These are phyloP conservation scores for Platanthera guangdongensis DNA, from an alignment of 106 monocot species.

Conservation along the genomic window DNA sequence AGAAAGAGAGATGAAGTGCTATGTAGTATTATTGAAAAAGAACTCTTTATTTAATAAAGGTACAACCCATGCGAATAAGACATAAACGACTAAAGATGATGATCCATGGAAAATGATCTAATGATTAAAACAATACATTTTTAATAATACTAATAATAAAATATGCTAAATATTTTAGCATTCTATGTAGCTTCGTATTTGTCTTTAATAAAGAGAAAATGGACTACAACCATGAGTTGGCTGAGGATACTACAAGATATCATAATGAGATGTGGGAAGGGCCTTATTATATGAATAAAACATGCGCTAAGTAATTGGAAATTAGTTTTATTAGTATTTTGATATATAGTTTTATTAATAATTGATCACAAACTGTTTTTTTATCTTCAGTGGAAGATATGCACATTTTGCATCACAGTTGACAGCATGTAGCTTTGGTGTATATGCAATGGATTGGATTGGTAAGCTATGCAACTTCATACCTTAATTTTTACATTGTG, in stretches of 20 bases:
- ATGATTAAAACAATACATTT: too few species aligned
- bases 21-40: too few species aligned
- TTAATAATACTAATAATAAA: too few species aligned
- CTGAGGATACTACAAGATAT: not conserved
- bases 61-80: too few species aligned
- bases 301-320: not conserved
- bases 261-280: not conserved
- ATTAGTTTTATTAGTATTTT: not conserved
- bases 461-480: constrained; percentile 28
- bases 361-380: constrained; percentile 2
- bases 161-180: too few species aligned
- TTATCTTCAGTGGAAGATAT: constrained; percentile 81
- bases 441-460: constrained; percentile 98
- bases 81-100: too few species aligned
- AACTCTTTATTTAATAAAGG: too few species aligned
- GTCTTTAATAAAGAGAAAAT: not conserved
- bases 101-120: too few species aligned
- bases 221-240: not conserved
- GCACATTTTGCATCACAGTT: constrained; percentile 84
- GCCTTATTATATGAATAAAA: not conserved
- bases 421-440: constrained; percentile 66
- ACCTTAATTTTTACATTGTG: not conserved
- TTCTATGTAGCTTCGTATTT: not conserved
- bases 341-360: not conserved
- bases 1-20: too few species aligned